phyloP scores from a whole-genome alignment of 2,329 filamentous ascomycete genomes.

The Corynespora cassiicola region DNA sequence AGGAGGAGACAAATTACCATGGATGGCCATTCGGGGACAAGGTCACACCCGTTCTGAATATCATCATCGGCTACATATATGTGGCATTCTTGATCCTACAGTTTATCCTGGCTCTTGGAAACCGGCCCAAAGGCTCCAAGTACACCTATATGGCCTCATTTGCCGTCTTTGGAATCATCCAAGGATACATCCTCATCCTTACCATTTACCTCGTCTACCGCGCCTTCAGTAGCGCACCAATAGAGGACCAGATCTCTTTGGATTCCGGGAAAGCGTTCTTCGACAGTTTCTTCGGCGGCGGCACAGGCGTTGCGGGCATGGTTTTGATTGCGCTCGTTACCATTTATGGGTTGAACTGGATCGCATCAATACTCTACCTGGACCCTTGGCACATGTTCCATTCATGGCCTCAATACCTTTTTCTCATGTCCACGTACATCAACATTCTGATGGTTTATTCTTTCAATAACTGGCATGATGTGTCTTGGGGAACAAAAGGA shows the following conservation, averaged over 20 bases:
- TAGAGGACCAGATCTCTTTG: constrained; percentile 66
- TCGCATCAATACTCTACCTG: constrained; percentile 92
- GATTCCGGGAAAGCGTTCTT: constrained; percentile 72
- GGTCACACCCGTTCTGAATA: constrained; percentile 86
- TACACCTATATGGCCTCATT: constrained; percentile 90
- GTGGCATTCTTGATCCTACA: constrained; percentile 86
- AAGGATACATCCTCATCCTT: constrained; percentile 83
- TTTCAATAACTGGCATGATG: constrained; percentile 99
- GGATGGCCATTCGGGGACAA: constrained; percentile 87
- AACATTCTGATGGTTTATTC: constrained; percentile 98
- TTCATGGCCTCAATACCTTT: constrained; percentile 89
- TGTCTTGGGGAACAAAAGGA: constrained; percentile 98
- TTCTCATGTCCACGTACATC: constrained; percentile 94
- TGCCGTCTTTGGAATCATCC: constrained; percentile 80
- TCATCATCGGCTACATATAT: constrained; percentile 85
- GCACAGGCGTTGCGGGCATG: constrained; percentile 78
- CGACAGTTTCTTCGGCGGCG: constrained; percentile 72
- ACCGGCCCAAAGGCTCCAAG: constrained; percentile 89
- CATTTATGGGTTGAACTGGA: constrained; percentile 92
- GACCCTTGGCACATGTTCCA: constrained; percentile 99
- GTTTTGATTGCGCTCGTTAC: constrained; percentile 88
- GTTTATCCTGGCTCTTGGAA: constrained; percentile 92
- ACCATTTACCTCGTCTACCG: constrained; percentile 82
- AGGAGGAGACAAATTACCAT: constrained; percentile 48
- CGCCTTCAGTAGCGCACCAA: constrained; percentile 67